phyloP scores from a whole-genome alignment of 2,329 filamentous ascomycete species.

The Pseudogymnoascus destructans region DNA sequence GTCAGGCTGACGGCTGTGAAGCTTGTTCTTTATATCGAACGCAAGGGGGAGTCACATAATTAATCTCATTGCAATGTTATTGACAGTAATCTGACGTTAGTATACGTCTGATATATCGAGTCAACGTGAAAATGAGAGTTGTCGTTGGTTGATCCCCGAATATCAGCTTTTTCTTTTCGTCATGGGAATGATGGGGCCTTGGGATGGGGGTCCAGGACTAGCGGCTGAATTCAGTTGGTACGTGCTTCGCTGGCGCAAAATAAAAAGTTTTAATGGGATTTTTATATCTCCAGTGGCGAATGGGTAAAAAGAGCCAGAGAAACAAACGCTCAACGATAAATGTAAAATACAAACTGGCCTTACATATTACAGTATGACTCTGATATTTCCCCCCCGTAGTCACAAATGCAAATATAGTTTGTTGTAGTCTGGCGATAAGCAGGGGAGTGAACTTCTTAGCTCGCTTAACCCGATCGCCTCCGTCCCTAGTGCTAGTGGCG shows the following conservation, averaged over 20 bases:
- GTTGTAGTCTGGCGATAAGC: background rate
- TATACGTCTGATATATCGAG: background rate
- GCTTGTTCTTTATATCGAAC: background rate
- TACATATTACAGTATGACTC: background rate
- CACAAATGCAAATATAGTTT: background rate
- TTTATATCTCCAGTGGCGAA: background rate
- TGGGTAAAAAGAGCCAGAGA: background rate
- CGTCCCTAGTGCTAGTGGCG: conserved; percentile 9
- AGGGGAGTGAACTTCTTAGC: conserved; percentile 4
- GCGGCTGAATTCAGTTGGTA: background rate
- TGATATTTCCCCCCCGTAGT: background rate
- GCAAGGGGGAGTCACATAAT: background rate
- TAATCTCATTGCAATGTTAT: background rate
- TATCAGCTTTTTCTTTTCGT: background rate
- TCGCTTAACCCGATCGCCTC: conserved; percentile 11
- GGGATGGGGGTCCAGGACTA: background rate
- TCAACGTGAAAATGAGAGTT: background rate
- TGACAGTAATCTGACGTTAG: background rate
- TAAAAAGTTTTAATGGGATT: conserved; percentile 7
- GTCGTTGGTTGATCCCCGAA: background rate
- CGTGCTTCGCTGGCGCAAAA: background rate
- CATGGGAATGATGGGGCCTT: background rate
- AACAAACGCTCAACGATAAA: background rate
- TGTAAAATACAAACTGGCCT: background rate
- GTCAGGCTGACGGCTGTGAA: background rate